Percentiles rank a stretch among this genome's conserved stretches.
These are phyloP conservation scores for Juncus effusus DNA, from an alignment of 176 grass and related monocot genomes.

Conservation along the genomic window DNA sequence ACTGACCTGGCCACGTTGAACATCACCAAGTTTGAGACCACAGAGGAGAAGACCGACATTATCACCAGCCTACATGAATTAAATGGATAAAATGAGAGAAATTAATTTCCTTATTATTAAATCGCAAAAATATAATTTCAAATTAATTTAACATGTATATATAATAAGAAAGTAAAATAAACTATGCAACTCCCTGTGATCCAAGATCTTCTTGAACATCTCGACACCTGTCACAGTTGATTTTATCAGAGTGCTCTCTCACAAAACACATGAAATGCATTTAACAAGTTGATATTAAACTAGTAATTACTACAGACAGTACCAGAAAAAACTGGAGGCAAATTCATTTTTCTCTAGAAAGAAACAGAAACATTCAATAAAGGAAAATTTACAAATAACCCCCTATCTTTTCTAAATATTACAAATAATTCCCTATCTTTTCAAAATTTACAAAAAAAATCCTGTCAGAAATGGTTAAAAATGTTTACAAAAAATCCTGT, in stretches of 20 bases:
- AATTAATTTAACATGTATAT: neutral
- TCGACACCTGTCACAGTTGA: slow-evolving; percentile 96
- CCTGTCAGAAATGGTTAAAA: too few relatives aligned
- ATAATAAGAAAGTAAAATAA: neutral
- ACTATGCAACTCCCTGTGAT: slow-evolving; percentile 71
- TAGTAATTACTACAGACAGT: neutral
- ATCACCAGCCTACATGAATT: slow-evolving; percentile 52
- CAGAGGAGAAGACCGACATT: slow-evolving; percentile 93
- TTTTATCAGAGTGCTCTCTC: slow-evolving; percentile 66
- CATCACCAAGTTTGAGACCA: slow-evolving; percentile 89
- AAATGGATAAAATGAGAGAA: neutral
- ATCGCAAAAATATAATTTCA: neutral
- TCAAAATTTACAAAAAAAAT: too few relatives aligned
- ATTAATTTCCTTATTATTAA: neutral
- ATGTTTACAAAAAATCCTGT: too few relatives aligned
- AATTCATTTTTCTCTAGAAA: neutral
- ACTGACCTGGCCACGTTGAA: slow-evolving; percentile 82
- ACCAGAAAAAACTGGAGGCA: neutral
- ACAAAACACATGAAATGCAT: neutral
- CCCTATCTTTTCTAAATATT: too few relatives aligned
- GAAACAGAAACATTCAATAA: neutral
- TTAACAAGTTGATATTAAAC: neutral
- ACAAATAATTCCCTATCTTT: too few relatives aligned
- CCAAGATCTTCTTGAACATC: slow-evolving; percentile 99
- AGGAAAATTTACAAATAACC: too few relatives aligned